A percentile compares a stretch with the other conserved stretches of the same genome.
Evolutionary conservation across 78 protist genomes (phyloP).

Genomic region (Creolimax fragrantissima): DNA sequence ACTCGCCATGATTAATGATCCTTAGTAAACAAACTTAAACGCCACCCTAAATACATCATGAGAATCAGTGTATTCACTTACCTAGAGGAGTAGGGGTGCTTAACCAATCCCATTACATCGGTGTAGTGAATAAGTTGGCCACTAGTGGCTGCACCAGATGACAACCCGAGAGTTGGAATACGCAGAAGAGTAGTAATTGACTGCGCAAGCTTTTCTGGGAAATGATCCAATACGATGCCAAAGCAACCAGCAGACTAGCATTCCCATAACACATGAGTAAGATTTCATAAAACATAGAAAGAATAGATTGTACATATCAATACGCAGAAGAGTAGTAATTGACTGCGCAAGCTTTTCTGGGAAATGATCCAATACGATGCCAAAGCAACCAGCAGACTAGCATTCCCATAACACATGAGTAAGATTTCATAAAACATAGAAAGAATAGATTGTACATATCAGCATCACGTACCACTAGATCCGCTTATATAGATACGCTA

Average conservation of each 20-base stretch:
- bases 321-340: background rate
- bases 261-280: too few relatives aligned
- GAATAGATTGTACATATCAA: too few relatives aligned
- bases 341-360: background rate
- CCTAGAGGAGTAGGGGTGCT: background rate
- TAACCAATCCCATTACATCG: background rate
- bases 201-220: background rate
- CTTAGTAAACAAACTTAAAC: too few relatives aligned
- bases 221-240: background rate
- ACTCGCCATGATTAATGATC: too few relatives aligned
- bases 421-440: too few relatives aligned
- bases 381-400: background rate
- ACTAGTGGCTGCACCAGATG: background rate
- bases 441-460: too few relatives aligned
- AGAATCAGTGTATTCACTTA: too few relatives aligned
- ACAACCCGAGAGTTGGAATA: background rate
- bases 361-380: background rate
- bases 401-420: too few relatives aligned
- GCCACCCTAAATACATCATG: too few relatives aligned
- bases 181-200: background rate
- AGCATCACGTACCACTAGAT: too few relatives aligned
- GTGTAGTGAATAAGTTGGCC: background rate
- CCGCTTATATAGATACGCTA: too few relatives aligned
- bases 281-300: too few relatives aligned
- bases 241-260: background rate